These are phyloP conservation scores for Mrakia gelida DNA, from an alignment of 768 basidiomycete genomes.

Conservation along the genomic window DNA sequence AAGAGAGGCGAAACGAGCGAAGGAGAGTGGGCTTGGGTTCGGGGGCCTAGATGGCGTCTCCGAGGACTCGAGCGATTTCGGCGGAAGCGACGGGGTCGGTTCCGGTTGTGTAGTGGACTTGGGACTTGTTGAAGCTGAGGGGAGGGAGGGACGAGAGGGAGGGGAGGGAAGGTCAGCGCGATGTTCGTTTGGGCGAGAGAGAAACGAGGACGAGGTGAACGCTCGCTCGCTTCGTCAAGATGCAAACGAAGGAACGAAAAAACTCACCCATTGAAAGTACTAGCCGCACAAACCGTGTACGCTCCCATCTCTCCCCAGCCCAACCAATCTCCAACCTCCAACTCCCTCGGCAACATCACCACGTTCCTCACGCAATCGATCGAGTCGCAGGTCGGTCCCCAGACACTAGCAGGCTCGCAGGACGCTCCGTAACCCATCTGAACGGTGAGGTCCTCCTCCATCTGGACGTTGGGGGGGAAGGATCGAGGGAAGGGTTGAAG, in stretches of 20 bases:
- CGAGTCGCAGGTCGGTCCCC: conserved; percentile 98
- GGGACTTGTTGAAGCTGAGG: conserved; percentile 27
- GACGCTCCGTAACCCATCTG: conserved; percentile 42
- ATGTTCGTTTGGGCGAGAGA: no score
- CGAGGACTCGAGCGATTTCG: conserved; percentile 24
- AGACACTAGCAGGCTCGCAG: conserved; percentile 51
- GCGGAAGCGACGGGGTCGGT: conserved; percentile 19
- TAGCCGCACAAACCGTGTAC: conserved; percentile 96
- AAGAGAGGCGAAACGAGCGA: no score
- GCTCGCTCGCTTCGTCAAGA: no score
- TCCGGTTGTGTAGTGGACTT: conserved; percentile 28
- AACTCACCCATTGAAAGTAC: conserved; percentile 74
- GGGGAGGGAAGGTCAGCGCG: neutral
- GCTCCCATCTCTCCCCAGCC: conserved; percentile 98
- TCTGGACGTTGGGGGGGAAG: conserved; percentile 44
- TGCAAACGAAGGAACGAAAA: no score
- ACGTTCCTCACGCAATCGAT: conserved; percentile 79
- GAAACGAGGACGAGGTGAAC: no score
- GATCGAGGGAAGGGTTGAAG: conserved; percentile 37
- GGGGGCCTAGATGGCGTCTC: conserved; percentile 3
- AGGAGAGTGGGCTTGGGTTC: no score
- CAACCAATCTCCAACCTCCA: conserved; percentile 94
- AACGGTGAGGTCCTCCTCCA: conserved; percentile 43
- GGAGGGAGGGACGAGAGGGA: neutral
- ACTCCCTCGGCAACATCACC: conserved; percentile 57